phyloP scores from a whole-genome alignment of 2,329 filamentous ascomycete species.

The Botrytis fragariae region DNA sequence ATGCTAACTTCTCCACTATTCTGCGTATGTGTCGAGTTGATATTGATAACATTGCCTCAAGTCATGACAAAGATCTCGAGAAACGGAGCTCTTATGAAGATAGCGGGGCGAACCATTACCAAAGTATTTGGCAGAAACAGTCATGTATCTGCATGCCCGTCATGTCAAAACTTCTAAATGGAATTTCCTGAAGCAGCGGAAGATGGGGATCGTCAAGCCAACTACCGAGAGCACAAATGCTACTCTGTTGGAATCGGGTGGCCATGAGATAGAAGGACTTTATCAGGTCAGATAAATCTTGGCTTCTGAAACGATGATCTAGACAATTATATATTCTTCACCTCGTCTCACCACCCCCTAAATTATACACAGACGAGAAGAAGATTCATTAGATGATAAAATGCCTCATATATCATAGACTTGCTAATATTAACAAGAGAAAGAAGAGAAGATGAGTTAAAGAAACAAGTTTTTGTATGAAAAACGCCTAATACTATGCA shows the following conservation, averaged over 20 bases:
- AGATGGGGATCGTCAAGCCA: fast-evolving
- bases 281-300: neutral
- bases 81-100: neutral
- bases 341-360: neutral
- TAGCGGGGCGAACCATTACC: neutral
- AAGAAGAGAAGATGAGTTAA: neutral
- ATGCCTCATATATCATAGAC: neutral
- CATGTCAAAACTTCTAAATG: neutral
- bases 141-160: neutral
- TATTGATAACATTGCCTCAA: neutral
- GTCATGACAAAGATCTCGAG: neutral
- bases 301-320: neutral
- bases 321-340: neutral
- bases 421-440: neutral
- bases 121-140: neutral
- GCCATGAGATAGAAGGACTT: neutral
- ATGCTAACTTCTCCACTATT: too few relatives aligned
- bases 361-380: neutral
- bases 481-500: slow-evolving; percentile 18
- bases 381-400: neutral
- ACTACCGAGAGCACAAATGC: neutral
- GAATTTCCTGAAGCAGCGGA: neutral
- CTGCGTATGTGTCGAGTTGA: neutral
- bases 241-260: neutral
- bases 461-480: neutral